Percentiles rank a stretch among this genome's conserved stretches.
These are phyloP conservation scores for Eucalyptus microcorys DNA, from an alignment of 345 rosid species.

Conservation along the genomic window DNA sequence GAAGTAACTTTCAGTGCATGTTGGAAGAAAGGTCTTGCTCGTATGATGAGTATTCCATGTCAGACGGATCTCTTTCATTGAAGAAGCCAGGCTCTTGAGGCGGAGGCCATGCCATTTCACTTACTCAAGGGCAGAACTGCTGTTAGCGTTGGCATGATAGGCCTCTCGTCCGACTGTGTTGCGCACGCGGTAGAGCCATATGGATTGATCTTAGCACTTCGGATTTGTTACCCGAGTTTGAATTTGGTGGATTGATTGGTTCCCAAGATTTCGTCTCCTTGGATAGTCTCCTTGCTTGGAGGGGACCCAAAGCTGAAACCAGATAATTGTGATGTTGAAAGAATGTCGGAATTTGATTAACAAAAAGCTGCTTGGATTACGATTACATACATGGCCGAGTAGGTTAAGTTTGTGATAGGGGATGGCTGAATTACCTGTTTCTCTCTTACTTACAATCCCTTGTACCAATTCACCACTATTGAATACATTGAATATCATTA, in stretches of 20 bases:
- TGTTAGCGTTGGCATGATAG: slow-evolving; percentile 1
- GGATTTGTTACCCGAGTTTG: neutral
- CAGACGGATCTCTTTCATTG: slow-evolving; percentile 1
- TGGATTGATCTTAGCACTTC: slow-evolving; percentile 4
- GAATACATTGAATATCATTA: slow-evolving; percentile 29
- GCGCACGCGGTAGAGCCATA: slow-evolving; percentile 2
- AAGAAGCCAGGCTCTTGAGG: slow-evolving; percentile 13
- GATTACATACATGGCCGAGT: slow-evolving; percentile 3
- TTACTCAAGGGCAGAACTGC: slow-evolving; percentile 4
- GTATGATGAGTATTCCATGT: neutral
- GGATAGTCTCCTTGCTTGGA: slow-evolving; percentile 10
- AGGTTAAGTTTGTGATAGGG: slow-evolving; percentile 1
- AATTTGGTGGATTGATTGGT: neutral
- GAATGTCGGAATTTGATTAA: neutral
- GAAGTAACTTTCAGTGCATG: neutral
- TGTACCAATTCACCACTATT: slow-evolving; percentile 19
- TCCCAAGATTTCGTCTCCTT: neutral
- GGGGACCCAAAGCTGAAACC: neutral
- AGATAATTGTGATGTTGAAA: no score
- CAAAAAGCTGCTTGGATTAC: neutral
- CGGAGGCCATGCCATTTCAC: neutral
- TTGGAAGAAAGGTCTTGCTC: neutral
- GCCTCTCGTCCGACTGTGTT: slow-evolving; percentile 6
- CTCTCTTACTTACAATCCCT: slow-evolving; percentile 13
- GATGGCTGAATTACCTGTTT: slow-evolving; percentile 2